Evolutionary conservation across 192 early-diverging fungal genomes (phyloP), one percentile per base, ranked within the genome.

Genomic region (Mortierella claussenii): DNA sequence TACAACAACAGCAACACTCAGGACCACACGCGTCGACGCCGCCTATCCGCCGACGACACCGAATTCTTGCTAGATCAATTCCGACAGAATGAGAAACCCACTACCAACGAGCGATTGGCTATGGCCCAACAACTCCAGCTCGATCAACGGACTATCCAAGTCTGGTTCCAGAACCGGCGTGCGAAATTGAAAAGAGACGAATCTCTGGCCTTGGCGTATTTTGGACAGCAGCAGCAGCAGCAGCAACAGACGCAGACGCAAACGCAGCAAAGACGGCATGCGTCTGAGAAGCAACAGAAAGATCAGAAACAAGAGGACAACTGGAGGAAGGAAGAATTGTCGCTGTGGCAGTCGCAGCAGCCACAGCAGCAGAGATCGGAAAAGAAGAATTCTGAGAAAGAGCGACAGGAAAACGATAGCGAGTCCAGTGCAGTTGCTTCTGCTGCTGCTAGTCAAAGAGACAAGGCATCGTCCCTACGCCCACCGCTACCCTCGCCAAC

Each of bases 151-250:
- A 89, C 86, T 1, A 86, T 94, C 24, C 92, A 94, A 65, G 89
- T 94, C 26, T 94, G 92, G 94, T 95, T 95, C 80, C 94, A 95
- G 67, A 95, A 95, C 71, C 88, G 93, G 20, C 84, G 95, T 34
- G 95, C 95, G 32, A 97, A 97, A 78, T 84, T 89, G 45, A 94
- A 94, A 79, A 82, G 88, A 34, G 89, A 94, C 37, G 52, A 31
- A 3, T 48, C 28, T 10, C 15, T 63, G 26, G 55, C 46, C 12
- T 21, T n/a, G 45, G 31, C 1, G 2, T 28, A 18, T 55, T 36
- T 27, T 17, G 30, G 26, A 7, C 47, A 61, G 21, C 21, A 40
- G 23, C 20, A 46, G 20, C 27, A 45, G 20, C 17, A 20, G 30
- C 23, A 54, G 3, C 5, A 45, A 9, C 36, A 44, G 28, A 10